phyloP scores from a whole-genome alignment of 1,284 basidiomycete genomes.

The Cryptococcus wingfieldii region DNA sequence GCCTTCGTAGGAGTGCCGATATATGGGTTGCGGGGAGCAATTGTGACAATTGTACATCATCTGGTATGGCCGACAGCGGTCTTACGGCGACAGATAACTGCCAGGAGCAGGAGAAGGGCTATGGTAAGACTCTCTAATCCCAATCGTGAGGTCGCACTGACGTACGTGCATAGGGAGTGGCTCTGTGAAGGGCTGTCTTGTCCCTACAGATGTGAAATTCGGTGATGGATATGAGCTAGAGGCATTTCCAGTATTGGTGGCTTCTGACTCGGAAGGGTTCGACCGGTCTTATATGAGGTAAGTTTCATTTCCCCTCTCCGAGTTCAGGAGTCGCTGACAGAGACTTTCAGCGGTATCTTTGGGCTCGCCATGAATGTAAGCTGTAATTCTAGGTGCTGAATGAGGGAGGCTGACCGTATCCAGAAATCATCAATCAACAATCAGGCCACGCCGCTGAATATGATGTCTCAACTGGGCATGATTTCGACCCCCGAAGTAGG shows the following conservation, averaged over 20 bases:
- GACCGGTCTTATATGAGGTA: conserved; percentile 12
- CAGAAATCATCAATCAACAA: conserved; percentile 7
- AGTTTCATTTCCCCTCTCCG: not conserved
- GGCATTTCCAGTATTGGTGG: conserved; percentile 6
- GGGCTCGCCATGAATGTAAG: conserved; percentile 12
- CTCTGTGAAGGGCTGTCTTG: conserved; percentile 10
- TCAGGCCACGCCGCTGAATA: conserved; percentile 4
- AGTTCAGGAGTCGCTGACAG: not conserved
- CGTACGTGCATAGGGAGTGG: conserved; percentile 3
- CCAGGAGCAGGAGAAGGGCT: conserved; percentile 1
- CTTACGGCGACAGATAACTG: not conserved
- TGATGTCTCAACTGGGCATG: conserved; percentile 1
- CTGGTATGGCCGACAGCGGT: conserved; percentile 6
- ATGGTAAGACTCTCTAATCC: conserved; percentile 1
- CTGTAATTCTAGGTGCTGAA: not conserved
- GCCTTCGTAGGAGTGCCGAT: conserved; percentile 9
- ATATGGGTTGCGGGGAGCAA: conserved; percentile 9
- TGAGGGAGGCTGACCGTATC: not conserved
- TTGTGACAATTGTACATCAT: conserved; percentile 4
- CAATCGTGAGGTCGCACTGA: not conserved
- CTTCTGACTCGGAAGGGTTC: conserved; percentile 1
- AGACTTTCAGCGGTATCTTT: conserved; percentile 6
- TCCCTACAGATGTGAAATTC: conserved; percentile 6
- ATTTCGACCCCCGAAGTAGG: conserved; percentile 11
- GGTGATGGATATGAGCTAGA: conserved; percentile 3